Conservation (phyloP, 306 rosid genomes). For the Amphicarpaea edgeworthii region DNA sequence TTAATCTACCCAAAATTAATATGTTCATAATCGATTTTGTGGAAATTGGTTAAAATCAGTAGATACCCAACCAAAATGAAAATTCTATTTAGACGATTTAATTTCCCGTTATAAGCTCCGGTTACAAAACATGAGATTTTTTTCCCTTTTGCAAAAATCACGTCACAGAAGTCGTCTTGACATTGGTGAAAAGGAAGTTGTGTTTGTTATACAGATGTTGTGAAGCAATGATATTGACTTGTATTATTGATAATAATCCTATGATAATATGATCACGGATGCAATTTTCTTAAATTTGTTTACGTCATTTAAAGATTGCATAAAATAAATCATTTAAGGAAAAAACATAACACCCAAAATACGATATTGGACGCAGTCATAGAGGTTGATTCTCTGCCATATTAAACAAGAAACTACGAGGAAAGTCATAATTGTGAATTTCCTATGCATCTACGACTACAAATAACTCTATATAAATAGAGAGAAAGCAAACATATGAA, state of each 20-base stretch:
- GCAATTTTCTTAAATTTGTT: not conserved
- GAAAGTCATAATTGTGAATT: constrained; percentile 20
- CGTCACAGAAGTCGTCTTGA: not conserved
- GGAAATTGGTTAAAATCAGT: not conserved
- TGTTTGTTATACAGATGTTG: not conserved
- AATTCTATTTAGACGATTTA: not conserved
- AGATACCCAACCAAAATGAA: too few relatives aligned
- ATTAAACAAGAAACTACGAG: constrained; percentile 38
- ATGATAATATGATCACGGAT: too few relatives aligned
- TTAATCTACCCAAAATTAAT: not conserved
- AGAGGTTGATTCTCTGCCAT: not conserved
- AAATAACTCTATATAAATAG: constrained; percentile 41
- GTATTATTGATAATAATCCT: not conserved
- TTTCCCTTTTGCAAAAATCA: not conserved
- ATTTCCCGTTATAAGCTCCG: not conserved
- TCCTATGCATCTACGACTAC: constrained; percentile 12
- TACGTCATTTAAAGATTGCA: not conserved
- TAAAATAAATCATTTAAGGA: not conserved
- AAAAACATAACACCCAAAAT: not conserved
- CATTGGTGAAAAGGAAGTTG: not conserved
- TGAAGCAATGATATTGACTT: not conserved
- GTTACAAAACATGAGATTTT: not conserved
- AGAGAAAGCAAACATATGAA: not conserved
- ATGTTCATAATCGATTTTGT: not conserved
- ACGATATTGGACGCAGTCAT: constrained; percentile 48